Percentiles rank a stretch among this genome's conserved stretches.
Evolutionary conservation across 129 eudicot genomes (phyloP).

Genomic region (Logfia minima): DNA sequence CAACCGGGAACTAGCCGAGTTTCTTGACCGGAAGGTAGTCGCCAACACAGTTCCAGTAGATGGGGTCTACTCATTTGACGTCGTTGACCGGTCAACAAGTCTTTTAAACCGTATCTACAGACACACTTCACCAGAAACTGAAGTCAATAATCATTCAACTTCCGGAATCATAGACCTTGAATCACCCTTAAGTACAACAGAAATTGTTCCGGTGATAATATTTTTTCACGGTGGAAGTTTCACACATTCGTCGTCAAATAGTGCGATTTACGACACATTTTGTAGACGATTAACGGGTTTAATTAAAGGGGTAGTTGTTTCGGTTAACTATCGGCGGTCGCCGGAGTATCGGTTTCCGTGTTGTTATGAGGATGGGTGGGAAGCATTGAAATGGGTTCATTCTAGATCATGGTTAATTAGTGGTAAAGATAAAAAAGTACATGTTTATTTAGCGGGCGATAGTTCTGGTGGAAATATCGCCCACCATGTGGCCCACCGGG

Average conservation of each 20-base stretch:
- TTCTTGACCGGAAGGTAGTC: constrained; percentile 82
- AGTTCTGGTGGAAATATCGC: constrained; percentile 97
- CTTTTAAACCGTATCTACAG: constrained; percentile 76
- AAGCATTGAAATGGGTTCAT: constrained; percentile 85
- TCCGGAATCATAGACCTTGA: constrained; percentile 51
- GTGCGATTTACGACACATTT: constrained; percentile 81
- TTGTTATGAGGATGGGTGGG: constrained; percentile 95
- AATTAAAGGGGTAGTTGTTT: constrained; percentile 71
- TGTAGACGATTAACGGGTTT: constrained; percentile 72
- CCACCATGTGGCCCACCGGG: constrained; percentile 81
- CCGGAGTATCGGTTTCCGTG: constrained; percentile 85
- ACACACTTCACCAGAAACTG: constrained; percentile 41
- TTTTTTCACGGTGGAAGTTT: constrained; percentile 97
- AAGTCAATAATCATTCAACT: constrained; percentile 1
- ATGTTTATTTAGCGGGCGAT: constrained; percentile 81
- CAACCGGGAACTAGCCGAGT: constrained; percentile 82
- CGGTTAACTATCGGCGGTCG: constrained; percentile 82
- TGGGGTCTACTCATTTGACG: constrained; percentile 90
- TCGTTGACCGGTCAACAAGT: constrained; percentile 65
- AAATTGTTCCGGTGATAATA: constrained; percentile 76
- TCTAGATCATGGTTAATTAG: constrained; percentile 81
- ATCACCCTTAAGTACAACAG: constrained; percentile 61
- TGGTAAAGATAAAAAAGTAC: constrained; percentile 58
- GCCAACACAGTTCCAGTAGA: constrained; percentile 77
- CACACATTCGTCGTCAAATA: constrained; percentile 83